A percentile compares a stretch with the other conserved stretches of the same genome.
These are phyloP conservation scores for Termitomyces sp. DNA, from an alignment of 768 basidiomycete species.

Conservation along the genomic window DNA sequence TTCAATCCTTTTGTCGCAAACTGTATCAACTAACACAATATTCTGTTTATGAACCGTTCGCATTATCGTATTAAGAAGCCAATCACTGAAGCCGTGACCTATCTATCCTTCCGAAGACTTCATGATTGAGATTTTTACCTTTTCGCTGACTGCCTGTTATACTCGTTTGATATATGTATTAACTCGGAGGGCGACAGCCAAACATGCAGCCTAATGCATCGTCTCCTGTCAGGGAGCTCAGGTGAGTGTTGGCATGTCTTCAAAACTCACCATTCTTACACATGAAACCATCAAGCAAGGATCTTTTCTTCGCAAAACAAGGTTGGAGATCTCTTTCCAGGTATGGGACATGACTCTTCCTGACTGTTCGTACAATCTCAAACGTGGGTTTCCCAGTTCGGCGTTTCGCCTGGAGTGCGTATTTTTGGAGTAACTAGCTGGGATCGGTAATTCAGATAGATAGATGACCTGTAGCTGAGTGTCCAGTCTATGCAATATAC, in stretches of 20 bases:
- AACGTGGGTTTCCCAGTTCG: no score
- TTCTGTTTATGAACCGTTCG: conserved; percentile 10
- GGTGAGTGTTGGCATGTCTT: conserved; percentile 1
- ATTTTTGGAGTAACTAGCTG: background rate
- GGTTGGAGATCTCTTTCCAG: background rate
- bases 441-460: background rate
- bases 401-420: background rate
- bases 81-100: background rate
- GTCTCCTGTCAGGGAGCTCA: conserved; percentile 2
- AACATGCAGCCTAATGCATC: background rate
- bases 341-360: background rate
- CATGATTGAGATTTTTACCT: conserved; percentile 10
- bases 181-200: background rate
- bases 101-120: conserved; percentile 19
- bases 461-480: background rate
- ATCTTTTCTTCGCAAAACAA: background rate
- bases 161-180: conserved; percentile 1
- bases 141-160: background rate
- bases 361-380: background rate
- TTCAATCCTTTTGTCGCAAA: conserved; percentile 20
- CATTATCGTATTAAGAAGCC: background rate
- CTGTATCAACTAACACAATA: conserved; percentile 23
- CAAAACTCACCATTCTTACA: background rate
- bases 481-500: no score
- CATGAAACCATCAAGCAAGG: background rate